Percentiles rank a stretch among this genome's conserved stretches.
These are phyloP conservation scores for Globisporangium okanoganense DNA, from an alignment of 352 stramenopile species.

Conservation along the genomic window DNA sequence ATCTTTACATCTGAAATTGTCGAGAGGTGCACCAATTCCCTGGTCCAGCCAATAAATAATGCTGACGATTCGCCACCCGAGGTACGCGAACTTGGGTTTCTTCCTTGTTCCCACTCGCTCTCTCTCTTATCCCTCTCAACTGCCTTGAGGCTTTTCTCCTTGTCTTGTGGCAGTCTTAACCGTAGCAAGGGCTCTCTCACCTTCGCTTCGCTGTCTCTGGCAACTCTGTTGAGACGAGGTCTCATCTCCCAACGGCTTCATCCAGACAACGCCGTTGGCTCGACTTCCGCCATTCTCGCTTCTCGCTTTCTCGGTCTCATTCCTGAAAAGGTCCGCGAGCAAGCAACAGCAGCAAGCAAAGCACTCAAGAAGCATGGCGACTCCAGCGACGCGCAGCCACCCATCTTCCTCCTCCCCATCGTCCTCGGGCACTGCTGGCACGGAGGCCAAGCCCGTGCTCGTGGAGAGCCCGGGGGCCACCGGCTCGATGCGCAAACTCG, in stretches of 20 bases:
- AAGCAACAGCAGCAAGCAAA: not conserved
- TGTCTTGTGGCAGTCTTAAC: too few relatives aligned
- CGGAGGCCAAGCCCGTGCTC: not conserved
- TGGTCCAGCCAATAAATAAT: too few relatives aligned
- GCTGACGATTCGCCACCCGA: too few relatives aligned
- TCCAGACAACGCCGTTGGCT: not conserved
- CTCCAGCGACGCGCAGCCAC: conserved; percentile 5
- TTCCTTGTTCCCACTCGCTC: too few relatives aligned
- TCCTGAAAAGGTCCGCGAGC: not conserved
- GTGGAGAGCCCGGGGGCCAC: not conserved
- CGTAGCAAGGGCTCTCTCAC: too few relatives aligned
- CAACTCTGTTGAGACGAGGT: not conserved
- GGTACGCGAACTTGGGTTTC: too few relatives aligned
- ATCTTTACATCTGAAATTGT: too few relatives aligned
- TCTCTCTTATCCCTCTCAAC: too few relatives aligned
- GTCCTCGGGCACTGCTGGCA: not conserved
- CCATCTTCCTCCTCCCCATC: not conserved
- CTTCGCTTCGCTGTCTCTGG: not conserved
- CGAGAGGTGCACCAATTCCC: too few relatives aligned
- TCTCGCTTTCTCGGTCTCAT: not conserved
- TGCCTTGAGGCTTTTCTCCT: too few relatives aligned
- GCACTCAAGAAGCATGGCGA: not conserved
- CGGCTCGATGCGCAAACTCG: not conserved
- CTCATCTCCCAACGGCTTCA: not conserved
- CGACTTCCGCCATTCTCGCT: not conserved